Base-by-base conservation (phyloP, 1,139 yeast species). In the Scheffersomyces stambukii region DNA sequence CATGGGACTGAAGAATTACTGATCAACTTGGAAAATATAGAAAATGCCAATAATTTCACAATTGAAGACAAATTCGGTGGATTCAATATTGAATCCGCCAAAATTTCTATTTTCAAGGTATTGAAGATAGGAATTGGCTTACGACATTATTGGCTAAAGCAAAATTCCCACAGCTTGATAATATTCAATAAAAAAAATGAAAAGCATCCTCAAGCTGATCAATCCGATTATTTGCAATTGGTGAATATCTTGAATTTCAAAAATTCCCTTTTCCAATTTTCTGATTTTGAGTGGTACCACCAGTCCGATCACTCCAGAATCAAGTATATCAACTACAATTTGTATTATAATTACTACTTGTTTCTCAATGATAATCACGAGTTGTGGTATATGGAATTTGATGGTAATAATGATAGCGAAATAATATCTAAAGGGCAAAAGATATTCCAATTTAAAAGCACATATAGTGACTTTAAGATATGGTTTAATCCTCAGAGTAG, bases 131-230 rank as follows among this genome's bases (percentile, higher is more conserved):
- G 60, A 9, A 53, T 57, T 19, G 64, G 64, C 1, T 45, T 61
- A 15, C 41, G 46, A 7, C 40, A 52, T 8, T 60, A 47, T 33
- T 66, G 71, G 71, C 38, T 65, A 23, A 57, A 61, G 33, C 52
- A 57, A 16, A 61, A 64, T 37, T 61, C 70, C 20, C 70, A 64
- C 37, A 59, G 56, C 34, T 39, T 67, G 23, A 46, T 61, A 17
- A 48, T 64, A 3, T 56, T 49, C 39, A 63, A 56, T 33, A 45
- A 48, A 21, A 41, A 41, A n/a, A 41, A 43, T 30, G 50, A 45
- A 30, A 31, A 31, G 16, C 31, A 27, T 8, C 33, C 35, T 4
- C 11, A 15, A 15, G 37, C 35, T 14, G 27, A 23, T 3, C 29
- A 29, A 2, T 41, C 40, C 19, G 40, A 40, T 23, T 41, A 37